Evolutionary conservation across 768 basidiomycete species (phyloP).

Genomic region (Xerocomellus intermedius): DNA sequence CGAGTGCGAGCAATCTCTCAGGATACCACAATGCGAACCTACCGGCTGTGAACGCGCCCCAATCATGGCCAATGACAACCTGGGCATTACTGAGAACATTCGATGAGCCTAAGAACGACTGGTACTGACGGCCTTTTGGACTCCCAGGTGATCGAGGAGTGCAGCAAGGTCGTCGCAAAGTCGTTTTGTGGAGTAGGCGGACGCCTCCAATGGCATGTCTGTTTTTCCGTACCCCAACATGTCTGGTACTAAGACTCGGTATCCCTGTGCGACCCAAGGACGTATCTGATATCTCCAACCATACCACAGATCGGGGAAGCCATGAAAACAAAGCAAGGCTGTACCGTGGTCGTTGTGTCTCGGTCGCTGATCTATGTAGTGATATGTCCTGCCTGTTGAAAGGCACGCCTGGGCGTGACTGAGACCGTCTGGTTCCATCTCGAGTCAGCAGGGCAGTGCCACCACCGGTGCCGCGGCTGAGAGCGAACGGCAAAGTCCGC

Average conservation of each 20-base stretch:
- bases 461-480: slow-evolving; percentile 25
- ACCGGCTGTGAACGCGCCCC: slow-evolving; percentile 65
- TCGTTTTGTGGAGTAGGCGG: slow-evolving; percentile 58
- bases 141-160: slow-evolving; percentile 54
- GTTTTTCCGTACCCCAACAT: slow-evolving; percentile 63
- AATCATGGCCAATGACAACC: slow-evolving; percentile 79
- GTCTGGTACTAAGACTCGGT: slow-evolving; percentile 55
- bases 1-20: slow-evolving; percentile 54
- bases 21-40: slow-evolving; percentile 77
- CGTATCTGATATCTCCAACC: slow-evolving; percentile 76
- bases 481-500: slow-evolving; percentile 29
- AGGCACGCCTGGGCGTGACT: slow-evolving; percentile 49
- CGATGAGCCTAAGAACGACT: background rate
- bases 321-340: slow-evolving; percentile 74
- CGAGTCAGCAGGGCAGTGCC: slow-evolving; percentile 21
- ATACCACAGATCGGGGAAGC: slow-evolving; percentile 75
- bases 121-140: slow-evolving; percentile 52
- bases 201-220: slow-evolving; percentile 55
- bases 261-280: slow-evolving; percentile 62
- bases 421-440: background rate
- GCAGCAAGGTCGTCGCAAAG: slow-evolving; percentile 64
- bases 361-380: slow-evolving; percentile 72
- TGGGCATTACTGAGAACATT: slow-evolving; percentile 13
- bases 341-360: slow-evolving; percentile 34
- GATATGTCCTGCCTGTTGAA: slow-evolving; percentile 62